These are phyloP conservation scores for Xanthoconium separans DNA, from an alignment of 1,284 basidiomycete species.

Conservation along the genomic window DNA sequence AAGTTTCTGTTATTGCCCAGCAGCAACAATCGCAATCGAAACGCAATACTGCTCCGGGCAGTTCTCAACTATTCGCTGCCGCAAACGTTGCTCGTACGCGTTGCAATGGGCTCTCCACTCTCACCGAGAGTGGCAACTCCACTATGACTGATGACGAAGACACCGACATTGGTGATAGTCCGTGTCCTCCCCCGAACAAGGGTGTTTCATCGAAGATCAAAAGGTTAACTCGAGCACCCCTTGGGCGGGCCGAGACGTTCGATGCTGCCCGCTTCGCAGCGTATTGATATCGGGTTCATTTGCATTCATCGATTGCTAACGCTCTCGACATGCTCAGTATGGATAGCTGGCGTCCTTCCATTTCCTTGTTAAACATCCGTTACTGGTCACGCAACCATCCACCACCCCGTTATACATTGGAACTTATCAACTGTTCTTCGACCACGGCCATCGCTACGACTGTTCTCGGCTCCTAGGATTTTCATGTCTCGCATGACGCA, in stretches of 20 bases:
- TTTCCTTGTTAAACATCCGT: slow-evolving; percentile 4
- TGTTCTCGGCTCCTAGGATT: slow-evolving; percentile 9
- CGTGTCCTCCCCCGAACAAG: slow-evolving; percentile 73
- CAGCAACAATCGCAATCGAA: slow-evolving; percentile 47
- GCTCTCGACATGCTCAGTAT: slow-evolving; percentile 2
- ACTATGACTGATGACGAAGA: slow-evolving; percentile 68
- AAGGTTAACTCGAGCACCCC: slow-evolving; percentile 46
- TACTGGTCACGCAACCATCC: slow-evolving; percentile 12
- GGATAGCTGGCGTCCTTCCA: slow-evolving; percentile 3
- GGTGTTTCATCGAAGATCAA: slow-evolving; percentile 49
- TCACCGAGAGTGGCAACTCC: slow-evolving; percentile 62
- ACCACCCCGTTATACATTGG: slow-evolving; percentile 1
- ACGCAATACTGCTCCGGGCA: slow-evolving; percentile 58
- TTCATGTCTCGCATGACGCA: slow-evolving; percentile 12
- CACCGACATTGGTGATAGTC: slow-evolving; percentile 74
- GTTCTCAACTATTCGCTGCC: slow-evolving; percentile 61
- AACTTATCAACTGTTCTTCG: slow-evolving; percentile 8
- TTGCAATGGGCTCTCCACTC: slow-evolving; percentile 56
- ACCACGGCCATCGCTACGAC: slow-evolving; percentile 11
- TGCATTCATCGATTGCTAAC: background rate
- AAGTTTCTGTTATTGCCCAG: slow-evolving; percentile 32
- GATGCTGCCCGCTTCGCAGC: slow-evolving; percentile 50
- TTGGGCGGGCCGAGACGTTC: slow-evolving; percentile 65
- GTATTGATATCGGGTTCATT: slow-evolving; percentile 14
- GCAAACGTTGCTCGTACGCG: slow-evolving; percentile 62